Percentiles rank a stretch among this genome's conserved stretches.
Evolutionary conservation across 1,284 basidiomycete genomes (phyloP).

Genomic region (Golubevia sp.): DNA sequence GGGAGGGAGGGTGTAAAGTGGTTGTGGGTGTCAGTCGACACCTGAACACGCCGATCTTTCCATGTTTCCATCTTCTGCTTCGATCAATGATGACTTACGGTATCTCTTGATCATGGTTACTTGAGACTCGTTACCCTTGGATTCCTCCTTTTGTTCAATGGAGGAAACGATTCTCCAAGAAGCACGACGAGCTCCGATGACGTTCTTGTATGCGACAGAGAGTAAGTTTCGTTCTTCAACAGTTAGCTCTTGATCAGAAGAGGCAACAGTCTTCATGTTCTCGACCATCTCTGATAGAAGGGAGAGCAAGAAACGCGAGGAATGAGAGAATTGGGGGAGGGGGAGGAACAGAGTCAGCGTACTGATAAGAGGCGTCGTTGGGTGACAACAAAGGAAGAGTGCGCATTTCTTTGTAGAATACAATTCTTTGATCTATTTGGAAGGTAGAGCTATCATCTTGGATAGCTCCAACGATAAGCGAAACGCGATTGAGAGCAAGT

Average conservation of each 20-base stretch:
- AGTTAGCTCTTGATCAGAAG: constrained; percentile 73
- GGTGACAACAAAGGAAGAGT: no score
- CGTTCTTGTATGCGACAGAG: constrained; percentile 99
- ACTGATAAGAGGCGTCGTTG: neutral
- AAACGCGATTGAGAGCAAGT: no score
- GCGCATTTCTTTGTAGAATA: no score
- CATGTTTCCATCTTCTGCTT: neutral
- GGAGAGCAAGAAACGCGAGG: neutral
- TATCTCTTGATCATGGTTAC: constrained; percentile 99
- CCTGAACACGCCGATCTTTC: neutral
- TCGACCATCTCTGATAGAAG: constrained; percentile 55
- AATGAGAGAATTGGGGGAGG: neutral
- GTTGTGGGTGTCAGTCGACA: neutral
- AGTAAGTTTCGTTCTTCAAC: constrained; percentile 99
- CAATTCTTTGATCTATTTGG: no score
- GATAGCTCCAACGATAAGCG: neutral
- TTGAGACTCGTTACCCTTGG: constrained; percentile 97
- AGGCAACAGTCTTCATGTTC: constrained; percentile 62
- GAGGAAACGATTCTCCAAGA: constrained; percentile 99
- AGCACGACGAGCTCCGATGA: constrained; percentile 97
- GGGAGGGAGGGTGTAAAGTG: neutral
- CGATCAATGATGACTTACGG: constrained; percentile 71
- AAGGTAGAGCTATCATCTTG: no score
- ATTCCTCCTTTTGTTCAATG: constrained; percentile 99
- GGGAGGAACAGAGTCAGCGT: neutral